A percentile compares a stretch with the other conserved stretches of the same genome.
Conservation (phyloP, 2,329 filamentous ascomycete genomes). For the Catunica adiposa region DNA sequence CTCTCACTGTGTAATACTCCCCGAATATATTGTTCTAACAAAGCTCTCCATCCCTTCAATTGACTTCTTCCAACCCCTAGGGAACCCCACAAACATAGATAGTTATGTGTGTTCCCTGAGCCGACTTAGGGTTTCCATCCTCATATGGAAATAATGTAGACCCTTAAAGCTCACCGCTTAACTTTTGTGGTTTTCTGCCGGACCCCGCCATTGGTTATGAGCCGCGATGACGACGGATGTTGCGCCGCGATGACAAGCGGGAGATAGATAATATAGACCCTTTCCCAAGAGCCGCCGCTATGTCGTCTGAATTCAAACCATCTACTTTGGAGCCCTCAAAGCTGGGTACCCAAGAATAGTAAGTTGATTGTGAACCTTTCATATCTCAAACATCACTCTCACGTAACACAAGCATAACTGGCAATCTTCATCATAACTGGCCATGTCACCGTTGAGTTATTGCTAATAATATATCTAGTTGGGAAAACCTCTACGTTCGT, state of each 20-base stretch:
- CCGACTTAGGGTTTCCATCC: too few species aligned
- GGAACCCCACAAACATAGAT: too few species aligned
- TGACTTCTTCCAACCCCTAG: too few species aligned
- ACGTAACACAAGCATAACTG: not conserved
- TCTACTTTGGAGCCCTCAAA: slow-evolving; percentile 55
- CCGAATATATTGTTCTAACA: too few species aligned
- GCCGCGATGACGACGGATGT: not conserved
- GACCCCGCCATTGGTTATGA: not conserved
- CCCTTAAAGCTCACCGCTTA: not conserved
- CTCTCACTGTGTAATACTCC: too few species aligned
- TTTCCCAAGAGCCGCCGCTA: not conserved
- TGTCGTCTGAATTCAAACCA: slow-evolving; percentile 25
- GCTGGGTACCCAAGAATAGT: slow-evolving; percentile 88
- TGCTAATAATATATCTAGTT: slow-evolving; percentile 32
- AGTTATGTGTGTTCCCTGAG: too few species aligned
- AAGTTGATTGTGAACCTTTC: slow-evolving; percentile 24
- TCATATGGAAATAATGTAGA: not conserved
- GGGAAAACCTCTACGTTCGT: slow-evolving; percentile 56
- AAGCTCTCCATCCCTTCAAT: too few species aligned
- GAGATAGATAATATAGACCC: too few species aligned
- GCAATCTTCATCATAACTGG: not conserved
- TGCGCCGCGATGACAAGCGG: too few species aligned
- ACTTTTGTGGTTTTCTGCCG: too few species aligned
- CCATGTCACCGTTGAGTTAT: not conserved
- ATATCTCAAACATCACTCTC: slow-evolving; percentile 5